Evolutionary conservation across 2,329 filamentous ascomycete species (phyloP).

Genomic region (Neoascochyta sp.): DNA sequence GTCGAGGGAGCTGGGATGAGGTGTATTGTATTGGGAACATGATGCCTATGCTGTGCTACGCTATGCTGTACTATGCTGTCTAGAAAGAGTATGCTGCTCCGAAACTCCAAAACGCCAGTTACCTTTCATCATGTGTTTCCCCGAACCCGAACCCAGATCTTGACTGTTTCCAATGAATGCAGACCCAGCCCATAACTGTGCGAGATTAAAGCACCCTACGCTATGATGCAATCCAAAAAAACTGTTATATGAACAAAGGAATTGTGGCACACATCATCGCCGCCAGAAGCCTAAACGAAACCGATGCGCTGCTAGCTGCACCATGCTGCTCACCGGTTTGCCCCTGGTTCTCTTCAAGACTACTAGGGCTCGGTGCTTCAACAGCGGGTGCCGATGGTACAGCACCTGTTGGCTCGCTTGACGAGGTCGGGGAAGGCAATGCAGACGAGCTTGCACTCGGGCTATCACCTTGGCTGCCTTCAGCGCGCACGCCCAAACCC

Average conservation of each 20-base stretch:
- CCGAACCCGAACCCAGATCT: no score
- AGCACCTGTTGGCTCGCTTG: neutral
- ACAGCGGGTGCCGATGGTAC: constrained; percentile 3
- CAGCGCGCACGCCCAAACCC: constrained; percentile 45
- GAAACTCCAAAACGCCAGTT: no score
- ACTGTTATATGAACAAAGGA: constrained; percentile 7
- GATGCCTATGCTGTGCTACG: no score
- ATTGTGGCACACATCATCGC: neutral
- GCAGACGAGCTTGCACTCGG: constrained; percentile 4
- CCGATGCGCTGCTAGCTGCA: neutral
- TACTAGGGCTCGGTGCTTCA: constrained; percentile 1
- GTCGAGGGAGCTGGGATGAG: no score
- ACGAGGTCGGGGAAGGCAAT: neutral
- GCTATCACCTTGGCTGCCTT: constrained; percentile 2
- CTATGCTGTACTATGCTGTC: no score
- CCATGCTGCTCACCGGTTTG: constrained; percentile 4
- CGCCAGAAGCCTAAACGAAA: neutral
- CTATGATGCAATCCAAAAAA: neutral
- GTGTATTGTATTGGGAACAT: no score
- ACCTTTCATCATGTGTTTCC: no score
- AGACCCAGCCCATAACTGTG: no score
- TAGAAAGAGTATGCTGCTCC: no score
- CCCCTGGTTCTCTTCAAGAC: constrained; percentile 3
- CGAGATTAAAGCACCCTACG: neutral
- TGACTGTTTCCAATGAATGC: neutral